phyloP scores from a whole-genome alignment of 1,284 basidiomycete species.

The Hemileia vastatrix region DNA sequence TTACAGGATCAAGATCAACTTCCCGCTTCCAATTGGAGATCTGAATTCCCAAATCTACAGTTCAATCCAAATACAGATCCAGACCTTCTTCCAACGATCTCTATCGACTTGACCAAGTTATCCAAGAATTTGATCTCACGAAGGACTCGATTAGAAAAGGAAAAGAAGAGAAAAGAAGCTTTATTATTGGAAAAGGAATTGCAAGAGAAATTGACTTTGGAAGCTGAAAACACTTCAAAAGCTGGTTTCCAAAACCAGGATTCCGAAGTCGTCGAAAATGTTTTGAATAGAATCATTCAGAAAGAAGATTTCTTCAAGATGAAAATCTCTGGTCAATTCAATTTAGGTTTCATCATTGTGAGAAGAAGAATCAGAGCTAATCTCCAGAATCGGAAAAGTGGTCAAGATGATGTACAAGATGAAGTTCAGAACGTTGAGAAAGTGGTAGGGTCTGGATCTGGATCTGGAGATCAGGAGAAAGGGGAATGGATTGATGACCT shows the following conservation, averaged over 20 bases:
- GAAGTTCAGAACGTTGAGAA: background rate
- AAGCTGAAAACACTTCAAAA: no score
- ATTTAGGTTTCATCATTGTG: slow-evolving; percentile 85
- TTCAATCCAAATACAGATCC: background rate
- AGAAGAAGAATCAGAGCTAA: slow-evolving; percentile 50
- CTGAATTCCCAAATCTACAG: background rate
- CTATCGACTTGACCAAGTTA: background rate
- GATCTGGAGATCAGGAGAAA: slow-evolving; percentile 6
- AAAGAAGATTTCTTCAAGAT: slow-evolving; percentile 85
- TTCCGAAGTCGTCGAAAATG: slow-evolving; percentile 56
- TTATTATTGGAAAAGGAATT: no score
- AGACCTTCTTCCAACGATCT: background rate
- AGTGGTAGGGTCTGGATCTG: no score
- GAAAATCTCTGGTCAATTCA: slow-evolving; percentile 87
- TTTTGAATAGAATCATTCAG: slow-evolving; percentile 71
- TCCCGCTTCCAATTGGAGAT: background rate
- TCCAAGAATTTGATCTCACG: no score
- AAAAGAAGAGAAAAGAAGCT: no score
- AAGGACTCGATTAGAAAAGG: no score
- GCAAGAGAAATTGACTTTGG: no score
- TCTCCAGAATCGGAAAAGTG: slow-evolving; percentile 23
- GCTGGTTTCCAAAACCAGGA: slow-evolving; percentile 58
- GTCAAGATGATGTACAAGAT: slow-evolving; percentile 17
- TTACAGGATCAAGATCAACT: background rate
- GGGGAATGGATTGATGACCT: slow-evolving; percentile 47